Evolutionary conservation across 805 yeast genomes (phyloP), one percentile per base, ranked within the genome.

Genomic region (Teunomyces tritomae): DNA sequence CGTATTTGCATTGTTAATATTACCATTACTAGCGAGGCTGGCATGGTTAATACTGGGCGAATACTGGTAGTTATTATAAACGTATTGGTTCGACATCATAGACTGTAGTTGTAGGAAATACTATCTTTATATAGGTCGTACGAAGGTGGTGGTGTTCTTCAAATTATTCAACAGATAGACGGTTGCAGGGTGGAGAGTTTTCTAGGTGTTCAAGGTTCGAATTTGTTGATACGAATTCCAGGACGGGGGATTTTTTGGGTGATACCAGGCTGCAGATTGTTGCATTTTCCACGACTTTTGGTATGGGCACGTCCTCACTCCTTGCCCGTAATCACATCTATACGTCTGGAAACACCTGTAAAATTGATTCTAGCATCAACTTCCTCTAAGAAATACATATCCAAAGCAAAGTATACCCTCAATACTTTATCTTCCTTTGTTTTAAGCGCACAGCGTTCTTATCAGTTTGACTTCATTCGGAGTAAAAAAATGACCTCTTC

Each of bases 51-150:
- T 51, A 44, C 54, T 56, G 44, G 73, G 73, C 32, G 71, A 65
- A 49, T 61, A 66, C 36, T 59, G 69, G 49, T 64, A 67, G 51
- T 53, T 60, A 51, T 61, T 63, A 48, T 66, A 70, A 42, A 64
- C 57, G 54, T 69, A 70, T 43, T 67, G 73, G 49, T 68, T 70
- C 24, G 72, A 54, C 73, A 68, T 68, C 29, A 35, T 42, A 17
- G 44, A 39, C 40, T 49, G 46, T 28, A 29, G 26, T 8, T 43
- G 5, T 20, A 3, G 4, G 24, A 20, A 20, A 20, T 20, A 5
- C 24, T 20, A 4, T 20, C 24, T 20, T 20, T 20, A 6, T 20
- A 20, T 20, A 20, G 34, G 34, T 32, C 34, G 34, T 32, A 17
- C 14, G 16, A 1, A 32, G 16, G 34, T 32, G 13, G 13, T 3